These are phyloP conservation scores for Dissophora ornata DNA, from an alignment of 192 early-diverging fungal species.

Conservation along the genomic window DNA sequence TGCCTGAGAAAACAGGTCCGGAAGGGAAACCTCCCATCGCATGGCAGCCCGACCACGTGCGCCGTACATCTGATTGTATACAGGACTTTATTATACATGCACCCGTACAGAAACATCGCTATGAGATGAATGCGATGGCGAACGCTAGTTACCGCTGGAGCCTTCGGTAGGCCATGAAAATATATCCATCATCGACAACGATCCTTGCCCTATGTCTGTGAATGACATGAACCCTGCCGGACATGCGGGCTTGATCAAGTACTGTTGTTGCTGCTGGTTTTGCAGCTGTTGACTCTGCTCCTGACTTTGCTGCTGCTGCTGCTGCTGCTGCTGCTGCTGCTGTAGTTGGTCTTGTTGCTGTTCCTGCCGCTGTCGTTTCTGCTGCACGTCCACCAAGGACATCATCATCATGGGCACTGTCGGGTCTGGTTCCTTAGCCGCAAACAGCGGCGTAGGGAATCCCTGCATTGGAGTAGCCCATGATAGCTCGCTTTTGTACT, in stretches of 20 bases:
- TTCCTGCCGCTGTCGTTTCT: not conserved
- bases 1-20: conserved; percentile 10
- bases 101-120: not conserved
- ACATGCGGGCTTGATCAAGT: conserved; percentile 19
- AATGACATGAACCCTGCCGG: conserved; percentile 20
- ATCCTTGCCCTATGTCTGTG: conserved; percentile 5
- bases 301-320: not conserved
- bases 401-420: not conserved
- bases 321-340: not conserved
- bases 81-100: no score
- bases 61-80: no score
- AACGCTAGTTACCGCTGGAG: not conserved
- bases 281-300: no score
- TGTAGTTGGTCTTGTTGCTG: not conserved
- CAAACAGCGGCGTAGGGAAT: not conserved
- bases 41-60: no score
- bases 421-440: not conserved
- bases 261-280: conserved; percentile 4
- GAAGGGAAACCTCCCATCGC: no score
- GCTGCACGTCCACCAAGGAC: not conserved
- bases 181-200: conserved; percentile 16
- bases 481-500: conserved; percentile 14
- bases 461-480: not conserved
- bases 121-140: not conserved
- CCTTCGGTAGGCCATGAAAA: conserved; percentile 2